A percentile compares a stretch with the other conserved stretches of the same genome.
These are phyloP conservation scores for Trichoderma aggressivum DNA, from an alignment of 2,329 filamentous ascomycete species.

Conservation along the genomic window DNA sequence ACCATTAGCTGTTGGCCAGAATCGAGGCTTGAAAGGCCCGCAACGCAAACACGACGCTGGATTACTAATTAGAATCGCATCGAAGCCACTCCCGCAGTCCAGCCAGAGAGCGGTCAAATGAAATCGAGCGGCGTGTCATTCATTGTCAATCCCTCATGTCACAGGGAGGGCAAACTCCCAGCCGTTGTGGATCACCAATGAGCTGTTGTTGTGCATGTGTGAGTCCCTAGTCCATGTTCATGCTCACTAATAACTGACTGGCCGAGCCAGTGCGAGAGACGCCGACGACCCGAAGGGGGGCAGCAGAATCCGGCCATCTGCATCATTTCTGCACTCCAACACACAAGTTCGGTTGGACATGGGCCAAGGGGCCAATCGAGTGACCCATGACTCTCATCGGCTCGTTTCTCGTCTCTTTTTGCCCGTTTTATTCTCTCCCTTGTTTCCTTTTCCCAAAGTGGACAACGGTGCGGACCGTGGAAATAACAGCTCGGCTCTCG, in stretches of 20 bases:
- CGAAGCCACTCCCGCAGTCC: background rate
- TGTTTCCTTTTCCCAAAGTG: background rate
- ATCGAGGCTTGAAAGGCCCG: background rate
- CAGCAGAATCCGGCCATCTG: background rate
- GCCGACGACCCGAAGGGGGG: constrained; percentile 3
- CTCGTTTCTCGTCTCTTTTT: background rate
- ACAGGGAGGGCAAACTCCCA: background rate
- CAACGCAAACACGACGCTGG: background rate
- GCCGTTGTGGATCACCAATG: background rate
- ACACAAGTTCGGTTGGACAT: background rate
- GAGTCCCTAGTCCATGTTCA: background rate
- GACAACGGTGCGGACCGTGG: background rate
- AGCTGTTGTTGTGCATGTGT: background rate
- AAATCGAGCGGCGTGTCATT: background rate
- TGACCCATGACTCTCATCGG: background rate
- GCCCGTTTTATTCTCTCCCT: background rate
- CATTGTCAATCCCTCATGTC: too few relatives aligned
- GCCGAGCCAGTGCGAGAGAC: background rate
- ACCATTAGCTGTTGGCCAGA: background rate
- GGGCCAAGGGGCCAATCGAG: background rate
- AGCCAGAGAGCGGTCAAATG: background rate
- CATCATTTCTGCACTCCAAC: background rate
- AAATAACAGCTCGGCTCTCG: background rate
- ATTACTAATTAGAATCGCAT: constrained; percentile 17
- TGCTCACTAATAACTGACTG: background rate